These are phyloP conservation scores for Paraphysoderma sedebokerense DNA, from an alignment of 371 early-diverging fungal genomes.

Conservation along the genomic window DNA sequence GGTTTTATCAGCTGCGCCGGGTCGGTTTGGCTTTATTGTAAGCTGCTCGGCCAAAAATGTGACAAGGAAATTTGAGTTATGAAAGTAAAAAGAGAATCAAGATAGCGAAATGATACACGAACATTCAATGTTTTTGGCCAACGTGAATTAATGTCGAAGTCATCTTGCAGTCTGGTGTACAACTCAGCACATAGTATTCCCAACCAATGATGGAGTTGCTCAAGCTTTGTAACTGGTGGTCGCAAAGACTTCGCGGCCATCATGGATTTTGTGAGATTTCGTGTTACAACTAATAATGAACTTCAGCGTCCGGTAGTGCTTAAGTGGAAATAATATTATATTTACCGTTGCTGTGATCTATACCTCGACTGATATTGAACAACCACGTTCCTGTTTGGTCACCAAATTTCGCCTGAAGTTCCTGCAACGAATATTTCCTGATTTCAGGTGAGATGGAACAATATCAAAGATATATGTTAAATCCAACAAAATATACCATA, in stretches of 20 bases:
- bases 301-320: neutral
- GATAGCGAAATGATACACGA: no score
- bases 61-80: neutral
- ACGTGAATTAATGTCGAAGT: conserved; percentile 23
- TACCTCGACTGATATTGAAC: conserved; percentile 41
- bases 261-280: conserved; percentile 31
- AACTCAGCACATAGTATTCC: conserved; percentile 33
- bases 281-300: conserved; percentile 15
- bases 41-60: neutral
- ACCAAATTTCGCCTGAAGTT: conserved; percentile 20
- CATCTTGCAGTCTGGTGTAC: conserved; percentile 24
- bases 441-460: no score
- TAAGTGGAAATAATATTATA: neutral
- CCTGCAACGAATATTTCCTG: conserved; percentile 13
- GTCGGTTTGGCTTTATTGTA: neutral
- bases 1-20: no score
- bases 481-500: no score
- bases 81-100: no score
- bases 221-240: conserved; percentile 9
- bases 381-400: conserved; percentile 29
- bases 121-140: conserved; percentile 34
- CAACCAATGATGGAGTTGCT: conserved; percentile 31
- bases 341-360: conserved; percentile 35
- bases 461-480: no score
- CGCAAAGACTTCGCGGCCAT: conserved; percentile 36